Percentiles rank a stretch among this genome's conserved stretches.
Conservation (phyloP, 2,329 filamentous ascomycete species). For the Gliomastix tumulicola region DNA sequence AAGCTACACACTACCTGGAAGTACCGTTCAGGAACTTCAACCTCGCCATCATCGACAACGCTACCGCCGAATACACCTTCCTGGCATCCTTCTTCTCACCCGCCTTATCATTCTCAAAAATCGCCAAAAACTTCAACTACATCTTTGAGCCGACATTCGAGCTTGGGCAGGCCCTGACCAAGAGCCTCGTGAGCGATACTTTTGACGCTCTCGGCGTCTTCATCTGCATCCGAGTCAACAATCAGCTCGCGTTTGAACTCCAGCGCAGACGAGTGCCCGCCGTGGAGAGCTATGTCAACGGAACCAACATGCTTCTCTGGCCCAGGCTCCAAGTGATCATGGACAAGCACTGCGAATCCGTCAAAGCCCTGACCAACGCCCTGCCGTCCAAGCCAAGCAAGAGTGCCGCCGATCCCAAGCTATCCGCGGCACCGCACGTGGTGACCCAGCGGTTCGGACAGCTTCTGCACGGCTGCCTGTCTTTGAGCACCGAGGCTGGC, state of each 20-base stretch:
- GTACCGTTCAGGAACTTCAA: constrained; percentile 92
- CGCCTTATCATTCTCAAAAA: constrained; percentile 64
- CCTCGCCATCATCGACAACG: constrained; percentile 86
- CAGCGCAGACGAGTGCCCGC: constrained; percentile 87
- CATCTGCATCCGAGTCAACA: constrained; percentile 87
- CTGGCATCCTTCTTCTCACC: constrained; percentile 84
- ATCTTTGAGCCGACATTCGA: constrained; percentile 87
- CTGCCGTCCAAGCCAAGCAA: constrained; percentile 38
- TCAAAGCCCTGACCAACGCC: constrained; percentile 55
- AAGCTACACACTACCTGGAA: constrained; percentile 79
- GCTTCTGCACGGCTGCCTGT: constrained; percentile 76
- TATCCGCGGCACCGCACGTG: constrained; percentile 80
- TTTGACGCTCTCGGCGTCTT: constrained; percentile 82
- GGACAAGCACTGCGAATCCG: constrained; percentile 84
- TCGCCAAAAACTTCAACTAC: constrained; percentile 77
- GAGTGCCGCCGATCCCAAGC: constrained; percentile 43
- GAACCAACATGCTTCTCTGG: constrained; percentile 93
- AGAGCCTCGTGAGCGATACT: constrained; percentile 65
- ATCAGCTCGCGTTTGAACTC: constrained; percentile 88
- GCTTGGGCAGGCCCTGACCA: constrained; percentile 73
- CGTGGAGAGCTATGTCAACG: constrained; percentile 88
- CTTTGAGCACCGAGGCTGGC: constrained; percentile 79
- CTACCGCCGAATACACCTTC: constrained; percentile 91
- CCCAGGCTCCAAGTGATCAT: constrained; percentile 91
- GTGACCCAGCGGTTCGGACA: constrained; percentile 95